phyloP scores from a whole-genome alignment of 768 basidiomycete genomes.

The Kwoniella sp. region DNA sequence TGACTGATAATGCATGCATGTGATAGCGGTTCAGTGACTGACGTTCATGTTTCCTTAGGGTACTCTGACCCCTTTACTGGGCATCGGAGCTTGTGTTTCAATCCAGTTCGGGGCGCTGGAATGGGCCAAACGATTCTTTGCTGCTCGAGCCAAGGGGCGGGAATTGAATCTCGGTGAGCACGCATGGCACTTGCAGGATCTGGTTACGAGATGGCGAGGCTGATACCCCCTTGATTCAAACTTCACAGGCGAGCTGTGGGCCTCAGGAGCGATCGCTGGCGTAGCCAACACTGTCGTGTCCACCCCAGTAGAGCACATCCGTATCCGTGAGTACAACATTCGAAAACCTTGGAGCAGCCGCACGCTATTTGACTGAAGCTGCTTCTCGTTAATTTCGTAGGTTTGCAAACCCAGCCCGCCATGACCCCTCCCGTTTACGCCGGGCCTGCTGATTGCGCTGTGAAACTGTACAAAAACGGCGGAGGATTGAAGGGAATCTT shows the following conservation, averaged over 20 bases:
- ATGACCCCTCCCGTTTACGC: conserved; percentile 71
- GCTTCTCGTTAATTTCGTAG: conserved; percentile 59
- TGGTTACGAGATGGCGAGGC: not conserved
- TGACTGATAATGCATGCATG: too few relatives aligned
- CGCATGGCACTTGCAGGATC: not conserved
- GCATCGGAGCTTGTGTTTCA: conserved; percentile 91
- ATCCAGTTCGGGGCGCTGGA: conserved; percentile 94
- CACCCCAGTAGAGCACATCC: conserved; percentile 95
- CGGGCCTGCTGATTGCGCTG: conserved; percentile 85
- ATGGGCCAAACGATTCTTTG: conserved; percentile 77
- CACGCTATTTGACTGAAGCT: too few relatives aligned
- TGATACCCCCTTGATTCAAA: not conserved
- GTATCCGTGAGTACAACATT: conserved; percentile 81
- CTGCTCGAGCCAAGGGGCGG: conserved; percentile 63
- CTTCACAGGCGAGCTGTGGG: conserved; percentile 65
- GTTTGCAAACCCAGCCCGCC: conserved; percentile 82
- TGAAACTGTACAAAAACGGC: conserved; percentile 68
- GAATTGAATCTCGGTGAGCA: conserved; percentile 69
- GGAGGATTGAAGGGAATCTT: conserved; percentile 83
- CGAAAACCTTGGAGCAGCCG: too few relatives aligned
- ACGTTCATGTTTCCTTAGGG: conserved; percentile 61
- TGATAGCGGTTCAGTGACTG: too few relatives aligned
- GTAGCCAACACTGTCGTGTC: conserved; percentile 89
- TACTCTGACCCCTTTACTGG: conserved; percentile 82
- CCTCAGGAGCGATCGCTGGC: conserved; percentile 80